A percentile compares a stretch with the other conserved stretches of the same genome.
Evolutionary conservation across 1,139 yeast genomes (phyloP).

Genomic region (Torulaspora globosa): DNA sequence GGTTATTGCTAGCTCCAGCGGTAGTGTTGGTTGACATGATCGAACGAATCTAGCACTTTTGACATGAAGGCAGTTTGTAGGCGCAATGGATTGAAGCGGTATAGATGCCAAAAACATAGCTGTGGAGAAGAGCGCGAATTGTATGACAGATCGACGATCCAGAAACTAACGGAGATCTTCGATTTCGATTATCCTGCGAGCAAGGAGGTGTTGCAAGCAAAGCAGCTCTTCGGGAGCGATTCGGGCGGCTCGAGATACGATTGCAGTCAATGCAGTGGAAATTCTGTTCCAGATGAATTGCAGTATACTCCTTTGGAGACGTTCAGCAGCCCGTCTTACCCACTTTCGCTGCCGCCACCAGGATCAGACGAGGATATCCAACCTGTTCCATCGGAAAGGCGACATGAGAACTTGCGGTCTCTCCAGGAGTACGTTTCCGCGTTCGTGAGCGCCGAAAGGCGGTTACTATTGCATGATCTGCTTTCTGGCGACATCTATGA

Average conservation of each 20-base stretch:
- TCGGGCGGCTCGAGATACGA: background rate
- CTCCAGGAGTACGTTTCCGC: background rate
- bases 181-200: conserved; percentile 10
- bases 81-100: conserved; percentile 1
- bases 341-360: conserved; percentile 14
- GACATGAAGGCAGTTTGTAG: conserved; percentile 1
- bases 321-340: conserved; percentile 5
- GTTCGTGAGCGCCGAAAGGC: conserved; percentile 9
- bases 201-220: background rate
- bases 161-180: conserved; percentile 13
- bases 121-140: background rate
- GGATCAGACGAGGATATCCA: conserved; percentile 14
- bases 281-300: conserved; percentile 1
- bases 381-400: conserved; percentile 8
- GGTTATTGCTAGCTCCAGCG: background rate
- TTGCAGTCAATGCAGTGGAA: background rate
- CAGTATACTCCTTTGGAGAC: conserved; percentile 9
- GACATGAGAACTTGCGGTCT: conserved; percentile 1
- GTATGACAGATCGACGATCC: conserved; percentile 10
- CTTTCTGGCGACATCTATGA: conserved; percentile 26
- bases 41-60: background rate
- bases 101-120: conserved; percentile 8
- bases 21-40: background rate
- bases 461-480: conserved; percentile 22
- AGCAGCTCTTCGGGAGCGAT: background rate